Evolutionary conservation across 2,329 filamentous ascomycete species (phyloP).

Genomic region (Drechslerella dactyloides): DNA sequence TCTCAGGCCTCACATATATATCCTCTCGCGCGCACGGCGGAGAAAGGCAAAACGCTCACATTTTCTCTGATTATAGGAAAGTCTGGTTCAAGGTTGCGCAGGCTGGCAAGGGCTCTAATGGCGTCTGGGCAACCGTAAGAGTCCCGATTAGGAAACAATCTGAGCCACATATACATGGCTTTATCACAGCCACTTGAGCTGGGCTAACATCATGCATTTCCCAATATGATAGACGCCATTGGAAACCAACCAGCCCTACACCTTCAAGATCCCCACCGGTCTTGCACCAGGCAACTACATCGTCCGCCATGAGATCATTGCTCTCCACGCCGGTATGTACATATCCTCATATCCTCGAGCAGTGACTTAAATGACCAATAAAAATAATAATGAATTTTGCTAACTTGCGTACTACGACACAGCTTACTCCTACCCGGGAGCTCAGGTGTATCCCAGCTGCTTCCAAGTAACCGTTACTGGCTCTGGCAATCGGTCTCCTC

Average conservation of each 20-base stretch:
- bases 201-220: neutral
- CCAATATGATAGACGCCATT: slow-evolving; percentile 52
- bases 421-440: slow-evolving; percentile 62
- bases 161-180: no score
- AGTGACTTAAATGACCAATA: slow-evolving; percentile 25
- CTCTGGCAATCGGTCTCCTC: slow-evolving; percentile 14
- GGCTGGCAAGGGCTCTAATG: slow-evolving; percentile 35
- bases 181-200: neutral
- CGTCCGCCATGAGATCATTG: slow-evolving; percentile 67
- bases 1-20: no score
- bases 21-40: no score
- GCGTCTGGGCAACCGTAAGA: slow-evolving; percentile 38
- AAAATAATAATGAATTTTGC: slow-evolving; percentile 2
- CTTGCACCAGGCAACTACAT: slow-evolving; percentile 65
- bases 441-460: slow-evolving; percentile 67
- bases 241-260: slow-evolving; percentile 57
- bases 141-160: no score
- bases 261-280: slow-evolving; percentile 65
- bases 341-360: no score
- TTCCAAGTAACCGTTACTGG: slow-evolving; percentile 66
- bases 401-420: neutral
- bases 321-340: slow-evolving; percentile 61
- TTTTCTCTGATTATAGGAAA: slow-evolving; percentile 9
- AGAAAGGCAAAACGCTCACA: neutral
- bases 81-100: slow-evolving; percentile 50